A percentile compares a stretch with the other conserved stretches of the same genome.
These are phyloP conservation scores for Aspergillus baeticus DNA, from an alignment of 495 filamentous ascomycete genomes.

Conservation along the genomic window DNA sequence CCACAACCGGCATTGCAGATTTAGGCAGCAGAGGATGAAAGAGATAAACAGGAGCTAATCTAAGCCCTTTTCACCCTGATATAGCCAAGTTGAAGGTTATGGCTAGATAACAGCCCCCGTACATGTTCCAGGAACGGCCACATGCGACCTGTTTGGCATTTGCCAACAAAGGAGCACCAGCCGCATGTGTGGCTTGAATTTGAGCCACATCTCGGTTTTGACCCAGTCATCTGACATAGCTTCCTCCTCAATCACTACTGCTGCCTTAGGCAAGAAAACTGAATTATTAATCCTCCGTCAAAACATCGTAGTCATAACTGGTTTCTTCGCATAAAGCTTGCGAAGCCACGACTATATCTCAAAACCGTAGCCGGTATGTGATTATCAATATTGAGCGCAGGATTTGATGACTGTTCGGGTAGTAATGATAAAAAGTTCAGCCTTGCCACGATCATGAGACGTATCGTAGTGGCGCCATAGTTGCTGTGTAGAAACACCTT, in stretches of 20 bases:
- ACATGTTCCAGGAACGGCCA: constrained; percentile 14
- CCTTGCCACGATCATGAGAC: constrained; percentile 13
- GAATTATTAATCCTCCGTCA: constrained; percentile 4
- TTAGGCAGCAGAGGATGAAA: not conserved
- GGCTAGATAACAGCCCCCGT: constrained; percentile 2
- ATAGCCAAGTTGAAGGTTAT: not conserved
- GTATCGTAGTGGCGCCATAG: constrained; percentile 34
- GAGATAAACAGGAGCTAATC: not conserved
- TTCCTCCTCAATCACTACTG: too few species aligned
- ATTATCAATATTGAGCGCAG: too few species aligned
- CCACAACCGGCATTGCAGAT: constrained; percentile 16
- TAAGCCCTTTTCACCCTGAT: not conserved
- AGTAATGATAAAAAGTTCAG: not conserved
- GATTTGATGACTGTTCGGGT: too few species aligned
- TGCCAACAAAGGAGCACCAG: constrained; percentile 14
- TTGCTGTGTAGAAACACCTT: constrained; percentile 41
- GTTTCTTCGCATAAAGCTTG: too few species aligned
- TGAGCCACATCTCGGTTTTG: constrained; percentile 5
- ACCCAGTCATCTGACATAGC: not conserved
- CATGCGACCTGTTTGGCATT: constrained; percentile 21
- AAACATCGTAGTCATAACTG: too few species aligned
- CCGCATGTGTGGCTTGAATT: constrained; percentile 14
- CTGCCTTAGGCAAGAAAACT: not conserved
- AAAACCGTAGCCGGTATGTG: too few species aligned
- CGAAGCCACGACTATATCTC: too few species aligned